phyloP scores from a whole-genome alignment of 352 stramenopile genomes.

The Globisporangium polare region DNA sequence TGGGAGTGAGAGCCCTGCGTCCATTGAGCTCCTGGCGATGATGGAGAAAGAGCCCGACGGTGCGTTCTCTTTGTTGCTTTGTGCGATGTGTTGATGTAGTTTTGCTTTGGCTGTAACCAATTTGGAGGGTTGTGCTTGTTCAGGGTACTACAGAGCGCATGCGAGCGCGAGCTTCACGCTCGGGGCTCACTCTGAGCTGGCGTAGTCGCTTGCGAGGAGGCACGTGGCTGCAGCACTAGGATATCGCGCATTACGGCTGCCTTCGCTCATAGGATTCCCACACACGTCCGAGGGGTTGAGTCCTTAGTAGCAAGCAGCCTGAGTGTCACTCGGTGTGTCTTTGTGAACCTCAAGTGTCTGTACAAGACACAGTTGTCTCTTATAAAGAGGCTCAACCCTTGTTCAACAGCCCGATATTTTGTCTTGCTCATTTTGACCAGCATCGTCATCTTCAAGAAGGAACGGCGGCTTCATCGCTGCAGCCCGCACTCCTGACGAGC shows the following conservation, averaged over 20 bases:
- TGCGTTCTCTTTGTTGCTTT: not conserved
- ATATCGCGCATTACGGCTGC: not conserved
- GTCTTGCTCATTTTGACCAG: not conserved
- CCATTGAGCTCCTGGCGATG: conserved; percentile 5
- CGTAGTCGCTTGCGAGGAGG: not conserved
- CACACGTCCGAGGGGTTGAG: no score
- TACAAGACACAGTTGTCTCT: not conserved
- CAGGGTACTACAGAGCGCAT: conserved; percentile 1
- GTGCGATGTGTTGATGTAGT: no score
- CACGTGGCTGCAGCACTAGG: not conserved
- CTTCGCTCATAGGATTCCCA: no score
- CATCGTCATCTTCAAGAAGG: not conserved
- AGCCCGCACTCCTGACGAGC: not conserved
- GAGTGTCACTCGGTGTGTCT: not conserved
- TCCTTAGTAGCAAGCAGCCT: not conserved
- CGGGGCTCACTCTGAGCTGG: not conserved
- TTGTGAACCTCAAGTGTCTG: not conserved
- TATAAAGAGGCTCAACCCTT: not conserved
- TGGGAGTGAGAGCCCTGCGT: not conserved
- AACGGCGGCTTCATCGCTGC: not conserved
- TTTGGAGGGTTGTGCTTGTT: not conserved
- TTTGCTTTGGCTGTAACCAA: no score
- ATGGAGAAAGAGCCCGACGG: conserved; percentile 1
- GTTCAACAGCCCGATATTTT: not conserved
- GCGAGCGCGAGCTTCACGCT: not conserved